Percentiles rank a stretch among this genome's conserved stretches.
phyloP scores from a whole-genome alignment of 257 asterid genomes.

The Nicotiana knightiana region DNA sequence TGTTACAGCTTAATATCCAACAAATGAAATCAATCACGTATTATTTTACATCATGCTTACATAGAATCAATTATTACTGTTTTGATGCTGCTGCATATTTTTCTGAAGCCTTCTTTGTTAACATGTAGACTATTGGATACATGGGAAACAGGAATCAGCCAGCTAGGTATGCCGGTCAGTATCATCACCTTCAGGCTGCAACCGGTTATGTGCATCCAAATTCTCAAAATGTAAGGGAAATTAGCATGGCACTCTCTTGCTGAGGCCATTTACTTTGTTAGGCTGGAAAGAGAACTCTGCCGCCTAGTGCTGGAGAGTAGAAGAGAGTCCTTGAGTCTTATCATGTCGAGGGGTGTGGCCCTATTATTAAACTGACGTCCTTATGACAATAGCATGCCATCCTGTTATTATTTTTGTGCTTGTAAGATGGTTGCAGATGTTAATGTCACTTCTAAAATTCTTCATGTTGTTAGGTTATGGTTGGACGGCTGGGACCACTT shows the following conservation, averaged over 20 bases:
- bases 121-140: slow-evolving; percentile 50
- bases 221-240: slow-evolving; percentile 53
- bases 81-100: not conserved
- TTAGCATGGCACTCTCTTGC: not conserved
- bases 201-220: slow-evolving; percentile 48
- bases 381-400: not conserved
- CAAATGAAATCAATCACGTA: not conserved
- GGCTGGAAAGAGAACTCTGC: not conserved
- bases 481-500: slow-evolving; percentile 57
- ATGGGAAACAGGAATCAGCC: slow-evolving; percentile 52
- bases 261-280: not conserved
- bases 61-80: not conserved
- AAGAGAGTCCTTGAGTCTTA: not conserved
- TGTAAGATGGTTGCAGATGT: not conserved
- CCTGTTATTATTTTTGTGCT: slow-evolving; percentile 7
- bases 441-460: not conserved
- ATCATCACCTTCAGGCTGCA: slow-evolving; percentile 47
- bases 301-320: not conserved
- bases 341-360: not conserved
- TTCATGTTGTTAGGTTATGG: slow-evolving; percentile 47
- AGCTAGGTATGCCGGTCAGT: slow-evolving; percentile 52
- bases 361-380: not conserved
- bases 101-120: slow-evolving; percentile 8
- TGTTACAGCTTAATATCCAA: not conserved
- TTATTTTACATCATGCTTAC: not conserved